Conservation (phyloP, 1,284 basidiomycete genomes). For the Marasmius oreades region DNA sequence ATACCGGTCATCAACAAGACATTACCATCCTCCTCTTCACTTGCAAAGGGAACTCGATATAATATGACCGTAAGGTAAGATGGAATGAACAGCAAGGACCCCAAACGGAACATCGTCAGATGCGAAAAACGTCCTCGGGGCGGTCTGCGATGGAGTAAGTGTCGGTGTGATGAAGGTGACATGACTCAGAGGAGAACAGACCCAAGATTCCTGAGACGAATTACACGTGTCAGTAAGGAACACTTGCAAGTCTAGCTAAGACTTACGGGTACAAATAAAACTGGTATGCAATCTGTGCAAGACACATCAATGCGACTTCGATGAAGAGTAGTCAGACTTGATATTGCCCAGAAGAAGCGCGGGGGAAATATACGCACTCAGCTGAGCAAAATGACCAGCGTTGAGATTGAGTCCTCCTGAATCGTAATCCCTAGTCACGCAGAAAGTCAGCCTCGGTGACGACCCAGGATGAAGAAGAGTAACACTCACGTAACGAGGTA, state of each 20-base stretch:
- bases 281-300: conserved; percentile 79
- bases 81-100: conserved; percentile 74
- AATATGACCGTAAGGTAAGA: conserved; percentile 71
- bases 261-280: conserved; percentile 84
- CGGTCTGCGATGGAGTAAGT: not conserved
- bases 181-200: conserved; percentile 24
- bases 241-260: conserved; percentile 9
- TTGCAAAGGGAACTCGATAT: conserved; percentile 62
- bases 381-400: conserved; percentile 78
- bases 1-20: conserved; percentile 67
- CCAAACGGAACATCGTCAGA: conserved; percentile 80
- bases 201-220: conserved; percentile 49
- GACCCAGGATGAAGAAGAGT: conserved; percentile 3
- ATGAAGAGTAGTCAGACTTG: conserved; percentile 16
- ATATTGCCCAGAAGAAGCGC: conserved; percentile 2
- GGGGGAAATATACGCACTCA: conserved; percentile 42
- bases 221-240: conserved; percentile 20
- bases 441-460: not conserved
- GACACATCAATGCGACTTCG: conserved; percentile 75
- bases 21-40: conserved; percentile 56
- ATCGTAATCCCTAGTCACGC: conserved; percentile 65
- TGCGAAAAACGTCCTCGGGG: conserved; percentile 75
- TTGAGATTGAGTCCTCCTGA: conserved; percentile 73
- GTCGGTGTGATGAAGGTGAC: not conserved
- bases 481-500: conserved; percentile 75